phyloP scores from a whole-genome alignment of 2,329 filamentous ascomycete genomes.

The Alternaria atra region DNA sequence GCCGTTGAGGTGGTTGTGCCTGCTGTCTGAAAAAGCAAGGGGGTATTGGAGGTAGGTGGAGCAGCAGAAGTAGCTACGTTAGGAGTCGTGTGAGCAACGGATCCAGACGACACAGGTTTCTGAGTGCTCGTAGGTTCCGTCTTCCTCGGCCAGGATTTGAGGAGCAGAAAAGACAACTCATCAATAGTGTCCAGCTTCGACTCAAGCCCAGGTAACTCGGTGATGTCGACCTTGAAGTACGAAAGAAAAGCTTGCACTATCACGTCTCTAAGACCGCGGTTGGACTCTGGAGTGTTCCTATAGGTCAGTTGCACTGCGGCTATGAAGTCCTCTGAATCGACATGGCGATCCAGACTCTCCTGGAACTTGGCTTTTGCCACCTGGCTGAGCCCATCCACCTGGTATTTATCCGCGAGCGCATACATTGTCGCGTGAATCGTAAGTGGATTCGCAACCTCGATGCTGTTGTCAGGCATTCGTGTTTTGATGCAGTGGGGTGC shows the following conservation, averaged over 20 bases:
- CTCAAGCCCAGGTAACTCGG: slow-evolving; percentile 15
- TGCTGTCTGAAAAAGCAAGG: neutral
- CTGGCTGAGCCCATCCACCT: slow-evolving; percentile 18
- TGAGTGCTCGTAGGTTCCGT: neutral
- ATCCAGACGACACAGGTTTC: neutral
- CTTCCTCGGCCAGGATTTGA: slow-evolving; percentile 23
- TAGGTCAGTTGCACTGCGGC: slow-evolving; percentile 38
- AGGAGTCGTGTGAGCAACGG: neutral
- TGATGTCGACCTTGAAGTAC: slow-evolving; percentile 28
- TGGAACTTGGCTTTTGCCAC: slow-evolving; percentile 25
- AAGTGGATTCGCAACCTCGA: slow-evolving; percentile 43
- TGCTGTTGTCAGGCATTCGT: neutral
- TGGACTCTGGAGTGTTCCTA: slow-evolving; percentile 33
- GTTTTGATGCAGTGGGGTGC: neutral
- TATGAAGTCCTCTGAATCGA: slow-evolving; percentile 37
- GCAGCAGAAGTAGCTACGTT: neutral
- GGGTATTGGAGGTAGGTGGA: neutral
- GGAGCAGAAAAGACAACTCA: slow-evolving; percentile 21
- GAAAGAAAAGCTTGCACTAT: slow-evolving; percentile 30
- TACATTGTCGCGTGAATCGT: slow-evolving; percentile 31
- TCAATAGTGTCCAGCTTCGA: slow-evolving; percentile 22
- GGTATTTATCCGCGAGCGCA: slow-evolving; percentile 30
- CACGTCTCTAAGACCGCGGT: slow-evolving; percentile 44
- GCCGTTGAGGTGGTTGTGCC: neutral
- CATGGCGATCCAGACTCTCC: slow-evolving; percentile 16